Evolutionary conservation across 148 eudicot species (phyloP).

Genomic region (Silene uniflora): DNA sequence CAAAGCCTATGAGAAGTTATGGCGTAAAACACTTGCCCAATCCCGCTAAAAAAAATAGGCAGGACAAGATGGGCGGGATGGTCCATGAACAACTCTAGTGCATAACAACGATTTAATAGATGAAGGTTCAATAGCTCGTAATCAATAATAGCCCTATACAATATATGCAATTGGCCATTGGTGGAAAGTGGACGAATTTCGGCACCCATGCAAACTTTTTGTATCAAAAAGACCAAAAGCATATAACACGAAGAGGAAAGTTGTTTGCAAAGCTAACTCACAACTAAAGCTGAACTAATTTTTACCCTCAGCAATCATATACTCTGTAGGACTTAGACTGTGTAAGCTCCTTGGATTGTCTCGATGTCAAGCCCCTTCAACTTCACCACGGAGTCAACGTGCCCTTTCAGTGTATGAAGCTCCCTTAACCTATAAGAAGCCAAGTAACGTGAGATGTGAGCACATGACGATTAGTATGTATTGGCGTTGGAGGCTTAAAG

Average conservation of each 20-base stretch:
- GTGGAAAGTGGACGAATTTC: slow-evolving; percentile 13
- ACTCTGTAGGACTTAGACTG: slow-evolving; percentile 20
- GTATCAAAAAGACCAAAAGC: slow-evolving; percentile 26
- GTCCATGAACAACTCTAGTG: neutral
- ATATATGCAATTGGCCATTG: slow-evolving; percentile 7
- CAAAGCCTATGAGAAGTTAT: too few relatives aligned
- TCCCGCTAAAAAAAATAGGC: too few relatives aligned
- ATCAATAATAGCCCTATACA: slow-evolving; percentile 4
- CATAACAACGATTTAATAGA: neutral
- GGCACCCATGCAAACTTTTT: slow-evolving; percentile 12
- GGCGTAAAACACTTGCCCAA: too few relatives aligned
- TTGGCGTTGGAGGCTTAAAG: too few relatives aligned
- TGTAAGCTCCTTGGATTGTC: slow-evolving; percentile 43
- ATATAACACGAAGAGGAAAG: slow-evolving; percentile 19
- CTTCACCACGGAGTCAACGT: slow-evolving; percentile 43
- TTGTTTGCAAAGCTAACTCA: slow-evolving; percentile 28
- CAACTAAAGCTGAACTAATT: slow-evolving; percentile 33
- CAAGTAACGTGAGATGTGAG: slow-evolving; percentile 5
- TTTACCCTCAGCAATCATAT: slow-evolving; percentile 29
- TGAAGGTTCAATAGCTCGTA: slow-evolving; percentile 1
- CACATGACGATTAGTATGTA: neutral
- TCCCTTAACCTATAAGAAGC: slow-evolving; percentile 32
- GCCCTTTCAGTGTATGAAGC: slow-evolving; percentile 42
- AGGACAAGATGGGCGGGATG: neutral
- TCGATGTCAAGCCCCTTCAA: slow-evolving; percentile 43